These are phyloP conservation scores for Termitomyces sp. DNA, from an alignment of 768 basidiomycete species.

Conservation along the genomic window DNA sequence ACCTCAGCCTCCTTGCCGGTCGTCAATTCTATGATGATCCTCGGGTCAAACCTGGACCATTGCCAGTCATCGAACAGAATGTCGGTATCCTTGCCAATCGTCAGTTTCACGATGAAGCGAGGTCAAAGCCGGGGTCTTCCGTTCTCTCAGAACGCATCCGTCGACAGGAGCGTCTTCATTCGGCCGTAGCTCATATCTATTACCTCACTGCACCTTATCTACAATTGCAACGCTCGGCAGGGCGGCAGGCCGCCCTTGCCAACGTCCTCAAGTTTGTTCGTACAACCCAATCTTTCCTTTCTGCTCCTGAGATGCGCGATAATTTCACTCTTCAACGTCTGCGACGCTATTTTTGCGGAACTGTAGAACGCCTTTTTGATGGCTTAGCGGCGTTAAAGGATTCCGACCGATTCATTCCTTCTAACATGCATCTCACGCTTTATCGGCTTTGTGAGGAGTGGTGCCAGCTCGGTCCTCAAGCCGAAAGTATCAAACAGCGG, in stretches of 20 bases:
- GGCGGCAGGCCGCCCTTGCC: constrained; percentile 65
- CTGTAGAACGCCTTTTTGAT: constrained; percentile 82
- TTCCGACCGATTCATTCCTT: constrained; percentile 70
- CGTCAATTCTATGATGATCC: constrained; percentile 82
- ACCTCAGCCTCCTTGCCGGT: constrained; percentile 72
- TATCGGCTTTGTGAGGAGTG: constrained; percentile 90
- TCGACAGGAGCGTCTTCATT: constrained; percentile 74
- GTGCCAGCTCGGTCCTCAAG: constrained; percentile 80
- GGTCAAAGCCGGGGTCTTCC: constrained; percentile 40
- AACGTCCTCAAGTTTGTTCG: constrained; percentile 85
- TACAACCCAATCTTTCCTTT: constrained; percentile 76
- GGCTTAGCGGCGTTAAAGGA: constrained; percentile 64
- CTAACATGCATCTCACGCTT: constrained; percentile 69
- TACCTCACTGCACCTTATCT: constrained; percentile 76
- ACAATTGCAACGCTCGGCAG: constrained; percentile 61
- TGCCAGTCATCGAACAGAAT: constrained; percentile 30
- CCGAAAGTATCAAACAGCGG: constrained; percentile 66
- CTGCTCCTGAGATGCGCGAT: constrained; percentile 63
- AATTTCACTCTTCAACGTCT: constrained; percentile 74
- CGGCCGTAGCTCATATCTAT: constrained; percentile 86
- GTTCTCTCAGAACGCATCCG: constrained; percentile 51
- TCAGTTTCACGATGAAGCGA: constrained; percentile 60
- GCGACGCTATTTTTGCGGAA: constrained; percentile 87
- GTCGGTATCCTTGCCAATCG: constrained; percentile 36
- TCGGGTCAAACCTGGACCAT: constrained; percentile 35